phyloP scores from a whole-genome alignment of 2,329 filamentous ascomycete species.

The Cercospora zeae-maydis region DNA sequence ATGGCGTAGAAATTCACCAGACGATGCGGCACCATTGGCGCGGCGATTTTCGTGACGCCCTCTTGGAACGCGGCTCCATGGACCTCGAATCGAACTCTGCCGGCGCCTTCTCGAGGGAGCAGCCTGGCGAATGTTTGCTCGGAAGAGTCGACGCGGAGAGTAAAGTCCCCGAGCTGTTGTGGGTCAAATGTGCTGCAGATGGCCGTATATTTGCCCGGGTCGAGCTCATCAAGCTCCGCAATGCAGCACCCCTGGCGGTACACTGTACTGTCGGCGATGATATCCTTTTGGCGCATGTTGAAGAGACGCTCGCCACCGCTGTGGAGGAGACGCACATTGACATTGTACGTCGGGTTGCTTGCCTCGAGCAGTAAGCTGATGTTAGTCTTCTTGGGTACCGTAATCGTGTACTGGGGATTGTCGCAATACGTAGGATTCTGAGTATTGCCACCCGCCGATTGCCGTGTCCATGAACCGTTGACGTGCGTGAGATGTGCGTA shows the following conservation, averaged over 20 bases:
- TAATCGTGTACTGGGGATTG: slow-evolving; percentile 81
- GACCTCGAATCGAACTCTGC: slow-evolving; percentile 63
- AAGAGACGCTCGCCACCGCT: slow-evolving; percentile 69
- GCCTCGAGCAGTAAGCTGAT: slow-evolving; percentile 73
- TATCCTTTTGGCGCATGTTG: slow-evolving; percentile 67
- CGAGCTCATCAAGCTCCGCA: slow-evolving; percentile 59
- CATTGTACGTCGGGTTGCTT: slow-evolving; percentile 61
- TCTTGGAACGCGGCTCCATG: slow-evolving; percentile 50
- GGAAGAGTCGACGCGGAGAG: slow-evolving; percentile 68
- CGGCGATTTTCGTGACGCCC: slow-evolving; percentile 52
- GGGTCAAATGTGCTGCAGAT: slow-evolving; percentile 88
- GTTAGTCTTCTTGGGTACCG: slow-evolving; percentile 54
- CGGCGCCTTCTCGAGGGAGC: slow-evolving; percentile 71
- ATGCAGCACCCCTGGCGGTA: slow-evolving; percentile 78
- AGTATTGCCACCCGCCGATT: slow-evolving; percentile 80
- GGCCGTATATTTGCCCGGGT: slow-evolving; percentile 75
- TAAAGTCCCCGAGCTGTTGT: slow-evolving; percentile 70
- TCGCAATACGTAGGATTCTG: slow-evolving; percentile 70
- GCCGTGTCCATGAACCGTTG: slow-evolving; percentile 67
- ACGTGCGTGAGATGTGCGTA: slow-evolving; percentile 60
- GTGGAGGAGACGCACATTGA: slow-evolving; percentile 83
- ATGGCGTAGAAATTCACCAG: slow-evolving; percentile 43
- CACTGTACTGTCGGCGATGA: slow-evolving; percentile 80
- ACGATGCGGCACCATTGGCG: slow-evolving; percentile 49
- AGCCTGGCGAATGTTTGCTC: slow-evolving; percentile 54